Evolutionary conservation across 129 eudicot genomes (phyloP).

Genomic region (Flaveria linearis): DNA sequence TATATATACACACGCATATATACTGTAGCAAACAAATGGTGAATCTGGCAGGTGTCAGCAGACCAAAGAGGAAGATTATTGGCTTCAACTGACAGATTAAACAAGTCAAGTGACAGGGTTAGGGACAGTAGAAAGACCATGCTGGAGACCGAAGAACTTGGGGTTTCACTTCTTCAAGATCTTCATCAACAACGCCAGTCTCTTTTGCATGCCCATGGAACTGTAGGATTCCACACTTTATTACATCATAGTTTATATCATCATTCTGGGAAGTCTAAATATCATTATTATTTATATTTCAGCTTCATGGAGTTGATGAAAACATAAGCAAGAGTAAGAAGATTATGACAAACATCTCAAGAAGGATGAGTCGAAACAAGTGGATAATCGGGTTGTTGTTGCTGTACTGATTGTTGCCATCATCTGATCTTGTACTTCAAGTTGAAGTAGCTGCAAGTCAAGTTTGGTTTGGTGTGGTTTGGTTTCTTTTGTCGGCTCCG

Average conservation of each 20-base stretch:
- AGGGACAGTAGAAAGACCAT: constrained; percentile 65
- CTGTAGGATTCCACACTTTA: constrained; percentile 29
- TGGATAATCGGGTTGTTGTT: constrained; percentile 57
- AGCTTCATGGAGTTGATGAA: constrained; percentile 79
- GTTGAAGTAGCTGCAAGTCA: constrained; percentile 38
- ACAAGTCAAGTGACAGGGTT: constrained; percentile 63
- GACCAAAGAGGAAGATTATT: constrained; percentile 65
- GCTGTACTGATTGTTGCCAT: constrained; percentile 53
- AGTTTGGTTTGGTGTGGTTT: too few relatives aligned
- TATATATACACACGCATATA: not conserved
- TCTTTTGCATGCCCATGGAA: constrained; percentile 61
- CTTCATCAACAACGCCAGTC: constrained; percentile 68
- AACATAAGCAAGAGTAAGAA: constrained; percentile 61
- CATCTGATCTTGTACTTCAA: constrained; percentile 64
- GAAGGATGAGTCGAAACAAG: constrained; percentile 69
- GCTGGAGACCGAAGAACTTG: constrained; percentile 75
- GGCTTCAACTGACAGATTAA: constrained; percentile 59
- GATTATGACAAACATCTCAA: constrained; percentile 58
- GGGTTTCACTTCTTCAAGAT: constrained; percentile 68
- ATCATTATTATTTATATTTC: constrained; percentile 10
- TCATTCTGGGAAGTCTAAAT: not conserved
- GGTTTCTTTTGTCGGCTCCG: constrained; percentile 6
- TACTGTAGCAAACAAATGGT: constrained; percentile 1
- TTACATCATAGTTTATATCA: not conserved
- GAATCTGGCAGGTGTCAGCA: constrained; percentile 48